Conservation (phyloP, 2,329 filamentous ascomycete genomes). For the Ophiostoma himal-ulmi region DNA sequence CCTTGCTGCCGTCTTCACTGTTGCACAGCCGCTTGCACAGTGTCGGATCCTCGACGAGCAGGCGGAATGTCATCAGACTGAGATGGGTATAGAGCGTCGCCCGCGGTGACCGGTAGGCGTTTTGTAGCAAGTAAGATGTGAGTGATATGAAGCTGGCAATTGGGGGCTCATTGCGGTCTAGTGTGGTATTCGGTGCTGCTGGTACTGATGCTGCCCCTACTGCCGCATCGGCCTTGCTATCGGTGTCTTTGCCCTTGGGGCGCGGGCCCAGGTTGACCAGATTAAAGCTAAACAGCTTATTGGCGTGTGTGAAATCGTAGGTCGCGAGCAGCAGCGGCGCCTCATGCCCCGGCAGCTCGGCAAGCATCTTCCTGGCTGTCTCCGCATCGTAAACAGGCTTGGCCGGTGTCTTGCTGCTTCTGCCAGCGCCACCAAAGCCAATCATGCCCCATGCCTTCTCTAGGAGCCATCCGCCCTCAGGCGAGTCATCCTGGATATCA, state of each 20-base stretch:
- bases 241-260: conserved; percentile 27
- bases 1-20: conserved; percentile 38
- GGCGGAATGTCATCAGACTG: conserved; percentile 75
- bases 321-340: conserved; percentile 75
- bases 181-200: neutral
- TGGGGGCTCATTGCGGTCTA: conserved; percentile 54
- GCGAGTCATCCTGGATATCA: conserved; percentile 80
- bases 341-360: conserved; percentile 70
- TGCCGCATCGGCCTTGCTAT: neutral
- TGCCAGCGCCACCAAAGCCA: conserved; percentile 58
- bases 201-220: neutral
- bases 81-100: conserved; percentile 78
- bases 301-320: conserved; percentile 90
- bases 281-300: conserved; percentile 89
- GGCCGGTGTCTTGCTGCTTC: conserved; percentile 51
- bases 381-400: conserved; percentile 64
- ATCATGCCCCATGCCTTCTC: conserved; percentile 76
- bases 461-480: conserved; percentile 75
- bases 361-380: conserved; percentile 75
- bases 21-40: conserved; percentile 74
- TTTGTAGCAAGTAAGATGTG: conserved; percentile 87
- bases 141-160: conserved; percentile 80
- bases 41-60: conserved; percentile 77
- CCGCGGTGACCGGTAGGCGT: conserved; percentile 77
- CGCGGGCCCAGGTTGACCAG: conserved; percentile 54